phyloP scores from a whole-genome alignment of 2,329 filamentous ascomycete genomes.

The Alternaria brassicae region DNA sequence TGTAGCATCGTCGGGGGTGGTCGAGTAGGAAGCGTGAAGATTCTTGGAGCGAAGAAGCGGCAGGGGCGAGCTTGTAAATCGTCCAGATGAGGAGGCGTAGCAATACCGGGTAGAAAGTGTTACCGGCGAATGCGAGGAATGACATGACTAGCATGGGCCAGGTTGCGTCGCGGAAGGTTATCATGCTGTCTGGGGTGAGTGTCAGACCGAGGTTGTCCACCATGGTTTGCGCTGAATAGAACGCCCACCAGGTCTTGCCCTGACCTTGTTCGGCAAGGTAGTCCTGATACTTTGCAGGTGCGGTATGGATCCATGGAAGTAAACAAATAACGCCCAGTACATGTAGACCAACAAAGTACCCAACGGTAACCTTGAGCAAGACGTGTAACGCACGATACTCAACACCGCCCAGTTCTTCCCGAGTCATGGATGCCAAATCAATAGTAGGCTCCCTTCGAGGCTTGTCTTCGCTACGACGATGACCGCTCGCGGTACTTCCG shows the following conservation, averaged over 20 bases:
- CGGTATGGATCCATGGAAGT: constrained; percentile 75
- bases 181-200: constrained; percentile 91
- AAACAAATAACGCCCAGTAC: constrained; percentile 75
- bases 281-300: constrained; percentile 52
- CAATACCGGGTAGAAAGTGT: constrained; percentile 95
- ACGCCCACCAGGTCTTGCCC: constrained; percentile 66
- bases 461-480: constrained; percentile 23
- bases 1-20: constrained; percentile 95
- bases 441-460: constrained; percentile 53
- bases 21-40: constrained; percentile 90
- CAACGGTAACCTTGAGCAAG: constrained; percentile 76
- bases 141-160: constrained; percentile 78
- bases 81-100: constrained; percentile 94
- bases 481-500: constrained; percentile 68
- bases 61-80: constrained; percentile 69
- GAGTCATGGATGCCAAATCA: constrained; percentile 54
- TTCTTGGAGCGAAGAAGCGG: constrained; percentile 77
- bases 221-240: constrained; percentile 85
- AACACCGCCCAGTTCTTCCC: constrained; percentile 90
- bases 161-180: constrained; percentile 79
- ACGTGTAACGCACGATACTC: constrained; percentile 93
- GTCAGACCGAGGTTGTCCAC: constrained; percentile 96
- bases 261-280: constrained; percentile 55
- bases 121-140: constrained; percentile 91
- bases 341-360: constrained; percentile 79